These are phyloP conservation scores for Eustoma russellianum DNA, from an alignment of 257 asterid genomes.

Conservation along the genomic window DNA sequence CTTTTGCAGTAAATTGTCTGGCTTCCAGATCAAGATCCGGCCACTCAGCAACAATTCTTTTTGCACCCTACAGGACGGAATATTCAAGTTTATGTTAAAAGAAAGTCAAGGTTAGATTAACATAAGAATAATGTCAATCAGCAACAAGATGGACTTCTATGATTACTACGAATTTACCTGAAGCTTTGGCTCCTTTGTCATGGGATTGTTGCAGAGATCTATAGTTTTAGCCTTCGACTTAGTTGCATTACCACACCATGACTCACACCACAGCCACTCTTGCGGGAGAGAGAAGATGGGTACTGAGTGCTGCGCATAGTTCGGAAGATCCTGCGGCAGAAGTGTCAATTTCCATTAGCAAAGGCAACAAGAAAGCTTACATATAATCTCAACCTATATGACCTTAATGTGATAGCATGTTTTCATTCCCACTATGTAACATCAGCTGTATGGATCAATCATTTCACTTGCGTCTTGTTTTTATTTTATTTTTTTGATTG, in stretches of 20 bases:
- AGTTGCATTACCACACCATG: slow-evolving; percentile 93
- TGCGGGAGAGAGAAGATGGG: slow-evolving; percentile 97
- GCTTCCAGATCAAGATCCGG: slow-evolving; percentile 95
- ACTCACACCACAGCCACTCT: slow-evolving; percentile 99
- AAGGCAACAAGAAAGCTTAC: background rate
- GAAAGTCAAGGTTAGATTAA: background rate
- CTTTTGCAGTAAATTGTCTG: slow-evolving; percentile 64
- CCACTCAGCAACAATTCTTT: slow-evolving; percentile 94
- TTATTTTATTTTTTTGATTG: no score
- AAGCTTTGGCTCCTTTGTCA: slow-evolving; percentile 99
- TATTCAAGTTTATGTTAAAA: background rate
- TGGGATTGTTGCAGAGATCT: slow-evolving; percentile 97
- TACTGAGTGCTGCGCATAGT: slow-evolving; percentile 94
- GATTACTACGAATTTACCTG: slow-evolving; percentile 36
- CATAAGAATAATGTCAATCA: no score
- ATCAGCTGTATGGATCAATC: no score
- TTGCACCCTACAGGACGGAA: slow-evolving; percentile 59
- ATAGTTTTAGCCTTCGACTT: slow-evolving; percentile 88
- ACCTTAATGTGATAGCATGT: no score
- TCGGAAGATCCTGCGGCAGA: slow-evolving; percentile 83
- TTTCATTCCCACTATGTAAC: no score
- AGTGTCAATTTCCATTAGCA: slow-evolving; percentile 14
- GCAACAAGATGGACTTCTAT: no score
- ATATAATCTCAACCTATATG: no score
- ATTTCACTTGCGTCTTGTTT: no score